These are phyloP conservation scores for Schizochytrium sp. DNA, from an alignment of 108 stramenopile species.

Conservation along the genomic window DNA sequence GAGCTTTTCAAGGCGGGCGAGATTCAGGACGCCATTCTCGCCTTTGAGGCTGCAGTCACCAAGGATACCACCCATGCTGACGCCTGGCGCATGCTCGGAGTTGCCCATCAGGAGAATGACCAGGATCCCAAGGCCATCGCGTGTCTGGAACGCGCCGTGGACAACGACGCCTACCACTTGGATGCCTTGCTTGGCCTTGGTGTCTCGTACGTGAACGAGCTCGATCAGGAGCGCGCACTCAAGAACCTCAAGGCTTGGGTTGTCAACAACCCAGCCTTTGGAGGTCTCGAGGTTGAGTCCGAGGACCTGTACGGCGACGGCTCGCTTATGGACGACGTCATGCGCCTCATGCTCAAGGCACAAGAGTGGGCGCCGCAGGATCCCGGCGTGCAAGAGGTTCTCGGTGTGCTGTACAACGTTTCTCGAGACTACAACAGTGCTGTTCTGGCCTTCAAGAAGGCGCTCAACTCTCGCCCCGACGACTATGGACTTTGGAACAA, in stretches of 20 bases:
- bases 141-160: slow-evolving; percentile 77
- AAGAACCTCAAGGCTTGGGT: slow-evolving; percentile 77
- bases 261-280: slow-evolving; percentile 82
- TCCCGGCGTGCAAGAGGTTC: slow-evolving; percentile 71
- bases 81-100: slow-evolving; percentile 82
- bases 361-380: slow-evolving; percentile 53
- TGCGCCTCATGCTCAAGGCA: slow-evolving; percentile 64
- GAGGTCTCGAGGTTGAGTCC: slow-evolving; percentile 57
- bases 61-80: slow-evolving; percentile 60
- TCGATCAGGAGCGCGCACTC: slow-evolving; percentile 68
- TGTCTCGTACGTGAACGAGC: slow-evolving; percentile 83
- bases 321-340: slow-evolving; percentile 70
- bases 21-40: slow-evolving; percentile 63
- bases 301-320: slow-evolving; percentile 65
- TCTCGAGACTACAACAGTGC: slow-evolving; percentile 75
- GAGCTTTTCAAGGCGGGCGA: slow-evolving; percentile 64
- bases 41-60: slow-evolving; percentile 75
- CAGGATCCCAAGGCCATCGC: slow-evolving; percentile 73
- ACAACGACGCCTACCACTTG: slow-evolving; percentile 71
- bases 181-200: slow-evolving; percentile 75
- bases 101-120: slow-evolving; percentile 84
- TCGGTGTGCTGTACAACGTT: slow-evolving; percentile 87
- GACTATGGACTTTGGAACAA: slow-evolving; percentile 84
- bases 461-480: slow-evolving; percentile 56
- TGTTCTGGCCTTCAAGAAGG: slow-evolving; percentile 60